Evolutionary conservation across 306 rosid species (phyloP), one percentile per base, ranked within the genome.

Genomic region (Lupinus albus): DNA sequence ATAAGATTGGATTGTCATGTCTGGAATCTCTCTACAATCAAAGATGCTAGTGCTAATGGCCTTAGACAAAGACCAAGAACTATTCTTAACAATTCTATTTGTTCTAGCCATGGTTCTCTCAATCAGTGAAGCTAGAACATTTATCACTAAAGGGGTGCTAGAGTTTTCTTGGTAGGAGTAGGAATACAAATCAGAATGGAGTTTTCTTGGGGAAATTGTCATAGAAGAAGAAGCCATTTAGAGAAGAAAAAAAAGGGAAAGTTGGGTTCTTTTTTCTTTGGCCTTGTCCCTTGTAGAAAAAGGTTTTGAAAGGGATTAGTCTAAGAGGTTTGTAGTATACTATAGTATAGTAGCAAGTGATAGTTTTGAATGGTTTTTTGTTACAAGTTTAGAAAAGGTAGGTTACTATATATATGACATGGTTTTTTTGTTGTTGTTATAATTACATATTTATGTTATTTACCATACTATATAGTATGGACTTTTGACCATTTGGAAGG

Each of bases 101-200:
- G 88, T 91, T 69, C 95, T 78, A 2, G 96, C 96, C 88, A 88
- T 83, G 83, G 55, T 91, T 42, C 97, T 84, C 77, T 91, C 92
- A n/a, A 91, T 87, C 2, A 91, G 84, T 5, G 97, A 91, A 60
- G 96, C 91, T 55, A 91, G 85, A 30, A 91, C 96, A 39, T 64
- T 84, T 35, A 91, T 78, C 38, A 91, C 97, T 12, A 84, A 50
- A 11, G 97, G 97, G 48, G 81, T 80, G 36, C 66, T 68, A 0
- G 90, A 85, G 70, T 82, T 81, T 2, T 85, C 86, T 30, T 77
- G 76, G 85, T 88, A 82, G 3, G 97, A 81, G 25, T 82, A 87
- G 0, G 75, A 85, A 21, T 88, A 91, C 75, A 91, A 71, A 76
- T 91, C 97, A 45, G 94, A 88, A 35, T 86, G 86, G 52, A 91